Conservation (phyloP, 78 protist species). For the Dictyostelium brefeldianum region DNA sequence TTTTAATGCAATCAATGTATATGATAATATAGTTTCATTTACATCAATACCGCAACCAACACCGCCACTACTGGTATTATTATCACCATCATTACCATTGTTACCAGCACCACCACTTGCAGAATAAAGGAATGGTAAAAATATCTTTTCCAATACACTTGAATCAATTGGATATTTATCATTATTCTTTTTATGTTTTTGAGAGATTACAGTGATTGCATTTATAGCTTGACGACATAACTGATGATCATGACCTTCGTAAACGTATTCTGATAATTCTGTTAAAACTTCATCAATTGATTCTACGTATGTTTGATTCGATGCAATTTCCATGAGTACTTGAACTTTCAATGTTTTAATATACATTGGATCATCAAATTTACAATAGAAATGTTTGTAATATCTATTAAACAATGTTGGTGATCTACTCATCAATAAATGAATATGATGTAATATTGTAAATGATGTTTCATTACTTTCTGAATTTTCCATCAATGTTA, state of each 20-base stretch:
- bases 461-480: conserved; percentile 83
- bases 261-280: conserved; percentile 85
- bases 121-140: not conserved
- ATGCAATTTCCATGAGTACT: conserved; percentile 78
- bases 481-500: conserved; percentile 83
- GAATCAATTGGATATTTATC: not conserved
- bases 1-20: conserved; percentile 9
- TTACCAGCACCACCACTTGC: not conserved
- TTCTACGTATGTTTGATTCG: not conserved
- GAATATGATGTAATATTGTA: conserved; percentile 88
- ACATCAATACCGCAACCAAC: not conserved
- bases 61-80: not conserved
- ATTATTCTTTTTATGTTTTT: not conserved
- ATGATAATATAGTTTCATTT: conserved; percentile 6
- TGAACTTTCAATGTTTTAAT: conserved; percentile 90
- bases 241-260: not conserved
- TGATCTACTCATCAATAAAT: conserved; percentile 80
- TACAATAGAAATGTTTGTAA: conserved; percentile 76
- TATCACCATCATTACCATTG: not conserved
- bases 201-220: not conserved
- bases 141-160: not conserved
- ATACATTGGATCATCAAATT: conserved; percentile 88
- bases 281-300: conserved; percentile 77
- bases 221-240: conserved; percentile 4
- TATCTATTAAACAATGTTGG: conserved; percentile 86